Percentiles rank a stretch among this genome's conserved stretches.
Conservation (phyloP, 805 yeast species). For the Candida namnaoensis region DNA sequence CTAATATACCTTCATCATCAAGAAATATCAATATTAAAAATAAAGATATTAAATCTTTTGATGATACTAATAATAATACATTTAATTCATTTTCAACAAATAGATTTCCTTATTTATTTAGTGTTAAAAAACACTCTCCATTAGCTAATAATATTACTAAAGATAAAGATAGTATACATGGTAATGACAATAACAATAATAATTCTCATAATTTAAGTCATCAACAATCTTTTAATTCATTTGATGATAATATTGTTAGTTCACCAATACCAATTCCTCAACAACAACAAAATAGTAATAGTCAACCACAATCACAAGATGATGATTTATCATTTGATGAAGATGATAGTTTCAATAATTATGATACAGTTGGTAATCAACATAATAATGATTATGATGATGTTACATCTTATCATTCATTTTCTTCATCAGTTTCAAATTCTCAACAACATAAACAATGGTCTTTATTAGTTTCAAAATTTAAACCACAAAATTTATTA, state of each 20-base stretch:
- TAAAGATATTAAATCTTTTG: too few relatives aligned
- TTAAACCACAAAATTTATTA: conserved; percentile 5
- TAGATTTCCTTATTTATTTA: neutral
- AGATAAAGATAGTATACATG: neutral
- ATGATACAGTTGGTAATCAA: too few relatives aligned
- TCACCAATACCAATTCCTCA: neutral
- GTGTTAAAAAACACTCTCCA: neutral
- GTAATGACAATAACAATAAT: too few relatives aligned
- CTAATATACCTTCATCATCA: neutral
- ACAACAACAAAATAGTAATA: too few relatives aligned
- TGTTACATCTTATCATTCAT: neutral
- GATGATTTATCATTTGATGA: too few relatives aligned
- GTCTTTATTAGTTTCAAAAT: conserved; percentile 7
- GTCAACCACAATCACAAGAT: too few relatives aligned
- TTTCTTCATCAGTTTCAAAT: neutral
- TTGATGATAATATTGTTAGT: neutral
- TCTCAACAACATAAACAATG: conserved; percentile 6
- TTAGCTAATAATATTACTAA: neutral
- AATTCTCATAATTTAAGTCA: too few relatives aligned
- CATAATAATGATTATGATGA: neutral
- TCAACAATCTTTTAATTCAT: too few relatives aligned
- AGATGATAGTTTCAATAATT: too few relatives aligned
- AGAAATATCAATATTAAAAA: too few relatives aligned
- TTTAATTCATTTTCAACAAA: neutral
- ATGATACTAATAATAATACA: too few relatives aligned